phyloP scores from a whole-genome alignment of 2,329 filamentous ascomycete species.

The Geosmithia putterillii region DNA sequence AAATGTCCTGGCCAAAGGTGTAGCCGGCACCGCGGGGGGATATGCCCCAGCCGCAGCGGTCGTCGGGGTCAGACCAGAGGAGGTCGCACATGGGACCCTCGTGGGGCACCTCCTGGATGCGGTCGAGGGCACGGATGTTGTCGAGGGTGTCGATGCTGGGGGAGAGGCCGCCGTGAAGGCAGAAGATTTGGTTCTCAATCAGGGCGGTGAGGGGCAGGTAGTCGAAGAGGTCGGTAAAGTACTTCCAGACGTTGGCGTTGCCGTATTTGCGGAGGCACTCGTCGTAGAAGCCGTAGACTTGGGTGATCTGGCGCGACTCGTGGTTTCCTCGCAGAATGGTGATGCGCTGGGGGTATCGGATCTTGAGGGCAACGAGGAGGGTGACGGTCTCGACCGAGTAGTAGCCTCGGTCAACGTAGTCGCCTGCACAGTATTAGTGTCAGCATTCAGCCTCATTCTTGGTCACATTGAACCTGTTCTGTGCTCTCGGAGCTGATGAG shows the following conservation, averaged over 20 bases:
- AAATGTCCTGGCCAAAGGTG: slow-evolving; percentile 94
- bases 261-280: slow-evolving; percentile 98
- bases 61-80: slow-evolving; percentile 96
- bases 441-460: no score
- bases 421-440: slow-evolving; percentile 57
- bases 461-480: no score
- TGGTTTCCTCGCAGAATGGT: slow-evolving; percentile 98
- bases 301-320: slow-evolving; percentile 96
- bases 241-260: slow-evolving; percentile 99
- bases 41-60: slow-evolving; percentile 92
- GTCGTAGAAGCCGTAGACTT: slow-evolving; percentile 99
- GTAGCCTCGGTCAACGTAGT: slow-evolving; percentile 97
- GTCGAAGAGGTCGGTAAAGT: slow-evolving; percentile 97
- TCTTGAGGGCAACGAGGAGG: slow-evolving; percentile 90
- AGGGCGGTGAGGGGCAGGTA: slow-evolving; percentile 94
- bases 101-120: slow-evolving; percentile 96
- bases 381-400: slow-evolving; percentile 98
- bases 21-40: slow-evolving; percentile 89
- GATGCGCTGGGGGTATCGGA: slow-evolving; percentile 94
- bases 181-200: slow-evolving; percentile 99
- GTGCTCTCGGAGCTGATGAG: no score
- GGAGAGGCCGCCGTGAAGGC: slow-evolving; percentile 89
- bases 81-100: slow-evolving; percentile 98
- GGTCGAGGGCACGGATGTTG: slow-evolving; percentile 88
- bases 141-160: slow-evolving; percentile 94